phyloP scores from a whole-genome alignment of 139 green algal species.

The Yamagishiella unicocca region DNA sequence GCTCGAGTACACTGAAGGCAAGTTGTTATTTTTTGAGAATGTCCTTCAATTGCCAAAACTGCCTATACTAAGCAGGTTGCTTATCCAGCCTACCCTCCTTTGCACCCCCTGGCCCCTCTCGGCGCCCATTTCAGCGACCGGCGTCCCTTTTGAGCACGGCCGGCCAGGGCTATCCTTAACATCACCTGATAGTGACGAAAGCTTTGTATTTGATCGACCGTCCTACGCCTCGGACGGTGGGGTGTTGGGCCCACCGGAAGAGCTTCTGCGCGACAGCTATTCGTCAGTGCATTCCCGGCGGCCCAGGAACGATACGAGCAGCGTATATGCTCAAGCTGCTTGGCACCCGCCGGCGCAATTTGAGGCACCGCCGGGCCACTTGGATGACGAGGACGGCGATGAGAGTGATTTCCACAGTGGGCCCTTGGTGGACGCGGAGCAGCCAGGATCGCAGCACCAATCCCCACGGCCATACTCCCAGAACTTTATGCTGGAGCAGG shows the following conservation, averaged over 20 bases:
- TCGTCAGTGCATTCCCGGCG: neutral
- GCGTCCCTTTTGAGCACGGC: neutral
- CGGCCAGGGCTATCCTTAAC: neutral
- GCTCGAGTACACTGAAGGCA: constrained; percentile 10
- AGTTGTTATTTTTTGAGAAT: neutral
- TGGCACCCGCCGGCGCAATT: neutral
- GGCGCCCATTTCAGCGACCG: neutral
- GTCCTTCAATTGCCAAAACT: too few species aligned
- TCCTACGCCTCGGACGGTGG: neutral
- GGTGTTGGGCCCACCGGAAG: neutral
- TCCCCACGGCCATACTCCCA: too few species aligned
- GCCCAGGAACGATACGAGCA: neutral
- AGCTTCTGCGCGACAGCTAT: too few species aligned
- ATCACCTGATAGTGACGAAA: constrained; percentile 14
- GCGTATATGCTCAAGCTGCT: neutral
- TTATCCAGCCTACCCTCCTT: too few species aligned
- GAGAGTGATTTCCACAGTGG: too few species aligned
- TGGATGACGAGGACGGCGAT: neutral
- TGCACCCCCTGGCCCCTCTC: too few species aligned
- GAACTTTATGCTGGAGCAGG: neutral
- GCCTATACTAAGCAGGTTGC: too few species aligned
- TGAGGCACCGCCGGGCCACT: neutral
- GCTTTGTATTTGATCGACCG: constrained; percentile 29
- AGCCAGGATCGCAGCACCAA: too few species aligned
- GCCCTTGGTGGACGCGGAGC: too few species aligned